These are phyloP conservation scores for Saccharum officinarum DNA, from an alignment of 176 grass and related monocot genomes.

Conservation along the genomic window DNA sequence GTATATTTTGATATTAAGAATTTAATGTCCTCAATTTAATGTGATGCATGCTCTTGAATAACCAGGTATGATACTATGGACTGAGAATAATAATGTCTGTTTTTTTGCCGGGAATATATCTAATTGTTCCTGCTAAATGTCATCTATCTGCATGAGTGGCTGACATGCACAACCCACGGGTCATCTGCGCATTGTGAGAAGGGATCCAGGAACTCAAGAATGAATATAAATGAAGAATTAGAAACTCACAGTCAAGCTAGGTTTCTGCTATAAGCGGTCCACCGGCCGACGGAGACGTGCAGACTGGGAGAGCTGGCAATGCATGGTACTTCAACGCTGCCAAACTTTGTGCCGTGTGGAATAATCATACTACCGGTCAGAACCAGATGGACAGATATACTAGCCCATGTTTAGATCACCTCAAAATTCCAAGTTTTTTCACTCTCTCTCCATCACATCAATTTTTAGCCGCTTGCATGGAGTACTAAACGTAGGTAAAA, in stretches of 20 bases:
- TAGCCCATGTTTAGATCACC: no score
- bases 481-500: no score
- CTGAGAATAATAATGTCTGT: background rate
- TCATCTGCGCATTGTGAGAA: background rate
- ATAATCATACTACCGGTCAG: background rate
- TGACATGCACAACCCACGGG: no score
- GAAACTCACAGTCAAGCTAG: background rate
- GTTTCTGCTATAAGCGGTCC: background rate
- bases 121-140: background rate
- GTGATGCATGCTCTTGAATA: background rate
- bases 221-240: background rate
- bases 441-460: no score
- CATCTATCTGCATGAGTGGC: background rate
- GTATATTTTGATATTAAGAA: background rate
- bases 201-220: background rate
- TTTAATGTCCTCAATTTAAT: background rate
- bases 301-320: background rate
- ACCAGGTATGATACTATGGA: background rate
- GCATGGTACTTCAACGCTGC: background rate
- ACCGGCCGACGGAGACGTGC: background rate
- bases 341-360: constrained; percentile 11
- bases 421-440: no score
- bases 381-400: constrained; percentile 15
- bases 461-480: no score
- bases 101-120: background rate